Conservation (phyloP, 164 flowering plant genomes). For the Nelumbo lutea region DNA sequence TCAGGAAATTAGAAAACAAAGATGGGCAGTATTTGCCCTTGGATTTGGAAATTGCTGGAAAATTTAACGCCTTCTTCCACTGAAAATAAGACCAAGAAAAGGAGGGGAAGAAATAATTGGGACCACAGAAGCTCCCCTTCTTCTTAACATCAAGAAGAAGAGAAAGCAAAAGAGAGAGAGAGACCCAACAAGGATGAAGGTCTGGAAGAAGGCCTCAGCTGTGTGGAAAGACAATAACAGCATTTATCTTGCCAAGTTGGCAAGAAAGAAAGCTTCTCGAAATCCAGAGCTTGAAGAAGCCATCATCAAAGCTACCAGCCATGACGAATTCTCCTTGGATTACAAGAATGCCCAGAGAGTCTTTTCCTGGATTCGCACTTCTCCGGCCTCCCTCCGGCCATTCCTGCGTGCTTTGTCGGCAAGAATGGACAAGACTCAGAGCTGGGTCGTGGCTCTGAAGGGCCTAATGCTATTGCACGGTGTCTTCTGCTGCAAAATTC, state of each 20-base stretch:
- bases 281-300: slow-evolving; percentile 59
- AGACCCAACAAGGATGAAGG: slow-evolving; percentile 28
- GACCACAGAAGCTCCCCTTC: too few species aligned
- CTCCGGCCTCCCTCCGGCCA: slow-evolving; percentile 42
- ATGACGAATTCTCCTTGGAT: slow-evolving; percentile 51
- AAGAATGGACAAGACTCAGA: slow-evolving; percentile 51
- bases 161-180: not conserved
- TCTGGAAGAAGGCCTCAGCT: slow-evolving; percentile 56
- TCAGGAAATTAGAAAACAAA: too few species aligned
- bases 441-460: slow-evolving; percentile 80
- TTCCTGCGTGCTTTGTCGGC: slow-evolving; percentile 38
- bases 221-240: slow-evolving; percentile 63
- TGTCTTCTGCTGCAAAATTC: slow-evolving; percentile 41
- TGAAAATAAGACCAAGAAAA: too few species aligned
- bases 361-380: slow-evolving; percentile 49
- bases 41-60: too few species aligned
- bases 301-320: slow-evolving; percentile 77
- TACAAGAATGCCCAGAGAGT: slow-evolving; percentile 54
- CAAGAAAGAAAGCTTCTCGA: slow-evolving; percentile 22
- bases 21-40: too few species aligned
- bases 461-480: slow-evolving; percentile 79
- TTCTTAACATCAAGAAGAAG: too few species aligned
- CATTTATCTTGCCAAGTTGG: slow-evolving; percentile 36
- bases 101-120: too few species aligned
- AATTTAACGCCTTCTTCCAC: too few species aligned